Evolutionary conservation across 352 stramenopile genomes (phyloP).

Genomic region (Globisporangium takayamanum): DNA sequence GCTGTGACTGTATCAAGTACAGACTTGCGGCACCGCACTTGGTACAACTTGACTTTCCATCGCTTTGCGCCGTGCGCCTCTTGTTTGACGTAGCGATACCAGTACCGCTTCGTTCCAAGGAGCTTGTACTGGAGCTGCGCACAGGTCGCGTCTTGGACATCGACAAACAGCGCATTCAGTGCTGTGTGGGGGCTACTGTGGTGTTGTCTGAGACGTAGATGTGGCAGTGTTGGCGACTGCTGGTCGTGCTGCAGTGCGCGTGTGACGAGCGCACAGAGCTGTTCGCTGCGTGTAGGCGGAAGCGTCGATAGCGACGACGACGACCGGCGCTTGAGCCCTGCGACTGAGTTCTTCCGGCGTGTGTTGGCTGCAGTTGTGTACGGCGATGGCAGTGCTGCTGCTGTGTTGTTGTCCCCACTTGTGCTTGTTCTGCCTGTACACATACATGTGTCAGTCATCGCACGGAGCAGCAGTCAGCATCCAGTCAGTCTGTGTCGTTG

Average conservation of each 20-base stretch:
- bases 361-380: constrained; percentile 2
- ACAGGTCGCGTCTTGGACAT: constrained; percentile 35
- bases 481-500: neutral
- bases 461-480: neutral
- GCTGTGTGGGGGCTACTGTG: neutral
- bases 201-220: neutral
- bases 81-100: constrained; percentile 60
- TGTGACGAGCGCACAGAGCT: constrained; percentile 1
- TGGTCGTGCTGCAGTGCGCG: neutral
- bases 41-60: constrained; percentile 56
- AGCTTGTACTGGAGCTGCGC: constrained; percentile 51
- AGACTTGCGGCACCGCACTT: constrained; percentile 43
- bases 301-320: constrained; percentile 3
- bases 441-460: neutral
- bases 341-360: constrained; percentile 1
- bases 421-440: neutral
- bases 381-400: neutral
- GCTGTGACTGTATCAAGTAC: constrained; percentile 14
- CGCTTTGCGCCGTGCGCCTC: constrained; percentile 44
- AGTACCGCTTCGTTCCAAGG: constrained; percentile 57
- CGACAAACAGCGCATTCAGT: constrained; percentile 1
- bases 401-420: neutral
- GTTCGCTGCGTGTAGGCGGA: constrained; percentile 3
- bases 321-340: constrained; percentile 8
- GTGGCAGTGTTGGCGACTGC: neutral